Conservation (phyloP, 768 basidiomycete species). For the Mycena capillaripes region DNA sequence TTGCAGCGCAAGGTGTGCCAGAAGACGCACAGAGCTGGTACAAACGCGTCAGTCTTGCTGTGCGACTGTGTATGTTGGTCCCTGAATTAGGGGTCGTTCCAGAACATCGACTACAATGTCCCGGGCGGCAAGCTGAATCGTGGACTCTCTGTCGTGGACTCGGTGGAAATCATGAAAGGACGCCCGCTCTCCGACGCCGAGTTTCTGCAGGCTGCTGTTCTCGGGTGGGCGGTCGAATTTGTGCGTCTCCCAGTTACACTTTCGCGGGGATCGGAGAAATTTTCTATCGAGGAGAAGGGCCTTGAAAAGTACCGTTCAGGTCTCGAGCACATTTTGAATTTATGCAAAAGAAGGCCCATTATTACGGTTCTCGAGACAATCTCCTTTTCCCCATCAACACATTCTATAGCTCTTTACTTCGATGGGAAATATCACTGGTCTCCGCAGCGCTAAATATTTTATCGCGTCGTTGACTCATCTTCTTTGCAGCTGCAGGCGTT, state of each 20-base stretch:
- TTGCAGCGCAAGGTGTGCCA: constrained; percentile 83
- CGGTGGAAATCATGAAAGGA: constrained; percentile 88
- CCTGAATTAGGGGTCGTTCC: no score
- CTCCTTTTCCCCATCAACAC: no score
- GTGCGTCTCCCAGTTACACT: no score
- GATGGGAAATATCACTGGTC: no score
- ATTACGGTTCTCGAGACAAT: no score
- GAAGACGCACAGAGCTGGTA: constrained; percentile 89
- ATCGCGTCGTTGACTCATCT: no score
- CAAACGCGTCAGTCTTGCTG: constrained; percentile 69
- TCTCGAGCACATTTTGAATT: no score
- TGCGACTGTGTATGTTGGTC: no score
- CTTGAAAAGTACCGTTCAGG: no score
- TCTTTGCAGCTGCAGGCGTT: constrained; percentile 88
- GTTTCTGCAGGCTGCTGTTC: constrained; percentile 87
- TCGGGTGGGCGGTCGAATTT: constrained; percentile 97
- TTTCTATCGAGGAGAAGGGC: background rate
- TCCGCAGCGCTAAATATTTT: no score
- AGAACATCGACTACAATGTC: constrained; percentile 94
- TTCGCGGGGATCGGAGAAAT: background rate
- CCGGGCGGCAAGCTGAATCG: constrained; percentile 97
- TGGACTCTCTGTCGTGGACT: constrained; percentile 96
- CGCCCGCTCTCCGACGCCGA: constrained; percentile 79
- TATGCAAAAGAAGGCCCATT: no score
- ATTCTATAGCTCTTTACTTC: no score